Base-by-base conservation (phyloP, 306 rosid genomes). In the Cotoneaster glaucophyllus region DNA sequence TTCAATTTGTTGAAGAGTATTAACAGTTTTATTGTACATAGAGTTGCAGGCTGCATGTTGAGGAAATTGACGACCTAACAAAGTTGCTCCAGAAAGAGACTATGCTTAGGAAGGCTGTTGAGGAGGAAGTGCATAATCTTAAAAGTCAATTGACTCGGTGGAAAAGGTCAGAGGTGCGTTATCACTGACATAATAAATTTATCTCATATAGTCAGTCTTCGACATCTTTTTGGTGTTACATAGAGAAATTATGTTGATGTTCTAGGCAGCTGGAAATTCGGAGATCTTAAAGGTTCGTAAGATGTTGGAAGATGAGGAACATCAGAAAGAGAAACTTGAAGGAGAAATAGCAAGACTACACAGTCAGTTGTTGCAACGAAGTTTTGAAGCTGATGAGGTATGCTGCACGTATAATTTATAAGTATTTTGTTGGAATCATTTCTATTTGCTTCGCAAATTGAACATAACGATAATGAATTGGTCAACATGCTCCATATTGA, bases 331-430 rank as follows among this genome's bases (percentile, higher is more conserved):
- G 83, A 96, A 90, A 82, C 88, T 92, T 74, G 97, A 92, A 86
- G 91, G 88, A 79, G 97, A 96, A 85, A 90, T 96, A 79, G 90
- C 93, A 72, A 65, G 85, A 77, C 87, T 96, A 34, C 99, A 93
- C 73, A 89, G 91, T 83, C 97, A 90, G 74, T 84, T 92, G 85
- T 84, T 96, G 89, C 97, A 90, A 73, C 76, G 91, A 71, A 91
- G 93, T 84, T 88, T 89, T 75, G 93, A 96, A 78, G 92, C 97
- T 34, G 88, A 90, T 66, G 96, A 93, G 94, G 99, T 89, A 81
- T 71, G 82, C 34, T 78, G 4, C 50, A 53, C 44, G 69, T 37
- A 58, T 61, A 74, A 31, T 76, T 54, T 19, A 29, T 41, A 73
- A 50, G 50, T 64, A 31, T 57, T 14, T 25, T 69, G 32, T 65